These are phyloP conservation scores for Phytophthora tentaculata DNA, from an alignment of 352 stramenopile genomes.

Conservation along the genomic window DNA sequence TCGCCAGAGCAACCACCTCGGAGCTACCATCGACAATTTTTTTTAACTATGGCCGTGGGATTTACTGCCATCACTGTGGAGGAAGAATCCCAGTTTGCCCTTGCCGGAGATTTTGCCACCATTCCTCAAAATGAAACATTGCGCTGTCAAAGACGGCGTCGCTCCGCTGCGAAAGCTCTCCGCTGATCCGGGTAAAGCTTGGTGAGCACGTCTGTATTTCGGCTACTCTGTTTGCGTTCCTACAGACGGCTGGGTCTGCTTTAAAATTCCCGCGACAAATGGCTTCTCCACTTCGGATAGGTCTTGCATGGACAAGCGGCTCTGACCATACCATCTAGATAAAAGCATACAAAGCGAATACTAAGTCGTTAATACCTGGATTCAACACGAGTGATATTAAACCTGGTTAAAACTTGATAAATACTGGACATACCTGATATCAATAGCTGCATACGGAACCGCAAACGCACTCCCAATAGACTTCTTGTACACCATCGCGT, in stretches of 20 bases:
- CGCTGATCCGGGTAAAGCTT: background rate
- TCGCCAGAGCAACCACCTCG: background rate
- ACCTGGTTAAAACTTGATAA: background rate
- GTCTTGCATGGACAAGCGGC: background rate
- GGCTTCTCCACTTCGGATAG: background rate
- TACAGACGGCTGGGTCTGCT: background rate
- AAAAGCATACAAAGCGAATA: background rate
- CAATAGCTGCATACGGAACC: conserved; percentile 11
- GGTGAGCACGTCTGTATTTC: background rate
- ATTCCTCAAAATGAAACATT: background rate
- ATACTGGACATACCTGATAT: background rate
- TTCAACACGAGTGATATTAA: background rate
- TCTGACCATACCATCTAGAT: background rate
- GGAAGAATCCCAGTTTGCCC: background rate
- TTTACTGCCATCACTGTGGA: background rate
- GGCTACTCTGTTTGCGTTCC: background rate
- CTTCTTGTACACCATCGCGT: conserved; percentile 16
- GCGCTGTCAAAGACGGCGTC: background rate
- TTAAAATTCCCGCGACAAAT: background rate
- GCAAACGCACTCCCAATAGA: conserved; percentile 13
- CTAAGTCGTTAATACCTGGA: background rate
- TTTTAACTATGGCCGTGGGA: background rate
- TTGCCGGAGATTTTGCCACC: background rate
- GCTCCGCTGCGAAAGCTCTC: background rate
- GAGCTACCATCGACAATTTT: too few species aligned